Evolutionary conservation across 108 stramenopile genomes (phyloP).

Genomic region (Mediolabrus comicus): DNA sequence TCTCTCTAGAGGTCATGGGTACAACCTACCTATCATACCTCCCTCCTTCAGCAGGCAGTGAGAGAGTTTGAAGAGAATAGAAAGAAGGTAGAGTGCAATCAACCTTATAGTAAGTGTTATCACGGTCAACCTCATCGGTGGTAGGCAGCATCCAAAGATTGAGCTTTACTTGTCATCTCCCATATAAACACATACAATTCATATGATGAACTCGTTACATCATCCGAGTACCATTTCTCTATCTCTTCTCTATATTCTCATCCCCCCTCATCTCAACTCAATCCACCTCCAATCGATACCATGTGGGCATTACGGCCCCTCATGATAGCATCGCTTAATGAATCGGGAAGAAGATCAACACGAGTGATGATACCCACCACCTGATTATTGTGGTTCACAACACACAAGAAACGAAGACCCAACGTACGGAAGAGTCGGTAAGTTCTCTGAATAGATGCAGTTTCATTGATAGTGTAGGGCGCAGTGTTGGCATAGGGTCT

Average conservation of each 20-base stretch:
- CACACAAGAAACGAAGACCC: constrained; percentile 92
- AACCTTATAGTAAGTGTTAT: not conserved
- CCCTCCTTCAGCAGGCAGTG: too few species aligned
- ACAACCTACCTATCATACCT: too few species aligned
- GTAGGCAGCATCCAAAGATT: not conserved
- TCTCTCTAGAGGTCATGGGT: too few species aligned
- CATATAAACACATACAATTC: not conserved
- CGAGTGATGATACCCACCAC: constrained; percentile 90
- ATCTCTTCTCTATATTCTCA: too few species aligned
- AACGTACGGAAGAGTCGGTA: constrained; percentile 96
- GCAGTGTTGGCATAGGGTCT: constrained; percentile 97
- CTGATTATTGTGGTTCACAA: constrained; percentile 91
- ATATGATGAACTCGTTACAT: too few species aligned
- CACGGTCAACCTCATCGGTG: not conserved
- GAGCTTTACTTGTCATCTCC: not conserved
- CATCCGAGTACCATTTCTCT: too few species aligned
- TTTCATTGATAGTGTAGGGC: constrained; percentile 92
- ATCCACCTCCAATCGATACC: constrained; percentile 3
- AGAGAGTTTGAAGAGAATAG: too few species aligned
- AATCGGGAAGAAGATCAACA: constrained; percentile 78
- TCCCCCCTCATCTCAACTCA: not conserved
- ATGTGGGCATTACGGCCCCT: constrained; percentile 81
- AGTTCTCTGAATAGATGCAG: constrained; percentile 90
- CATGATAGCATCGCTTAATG: constrained; percentile 73
- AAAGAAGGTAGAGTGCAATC: too few species aligned